Evolutionary conservation across 2,329 filamentous ascomycete species (phyloP).

Genomic region (Xylariaceae sp.): DNA sequence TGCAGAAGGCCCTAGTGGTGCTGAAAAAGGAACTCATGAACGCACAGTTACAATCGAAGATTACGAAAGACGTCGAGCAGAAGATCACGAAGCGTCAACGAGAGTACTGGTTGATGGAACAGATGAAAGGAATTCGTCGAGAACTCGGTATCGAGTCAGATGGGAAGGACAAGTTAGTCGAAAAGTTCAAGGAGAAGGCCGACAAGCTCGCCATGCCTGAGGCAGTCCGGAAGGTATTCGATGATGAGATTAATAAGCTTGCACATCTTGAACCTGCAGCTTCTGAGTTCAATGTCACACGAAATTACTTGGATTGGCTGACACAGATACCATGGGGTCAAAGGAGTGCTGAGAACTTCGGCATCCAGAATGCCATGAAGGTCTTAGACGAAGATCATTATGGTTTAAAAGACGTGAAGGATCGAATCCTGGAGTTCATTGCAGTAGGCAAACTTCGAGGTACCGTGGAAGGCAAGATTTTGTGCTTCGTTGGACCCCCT

Average conservation of each 20-base stretch:
- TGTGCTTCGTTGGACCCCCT: slow-evolving; percentile 96
- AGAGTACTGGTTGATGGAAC: slow-evolving; percentile 99
- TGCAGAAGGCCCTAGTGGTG: slow-evolving; percentile 89
- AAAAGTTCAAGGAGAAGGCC: slow-evolving; percentile 96
- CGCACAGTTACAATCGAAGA: slow-evolving; percentile 94
- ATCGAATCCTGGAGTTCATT: slow-evolving; percentile 97
- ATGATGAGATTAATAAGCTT: slow-evolving; percentile 97
- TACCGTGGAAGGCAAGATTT: slow-evolving; percentile 96
- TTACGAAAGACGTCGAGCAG: slow-evolving; percentile 94
- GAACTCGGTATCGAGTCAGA: slow-evolving; percentile 97
- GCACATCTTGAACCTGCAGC: slow-evolving; percentile 93
- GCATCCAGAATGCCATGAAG: slow-evolving; percentile 85
- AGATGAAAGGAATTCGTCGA: slow-evolving; percentile 97
- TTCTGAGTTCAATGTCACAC: slow-evolving; percentile 97
- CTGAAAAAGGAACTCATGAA: slow-evolving; percentile 99
- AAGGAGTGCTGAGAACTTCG: slow-evolving; percentile 94
- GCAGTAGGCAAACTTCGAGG: slow-evolving; percentile 96
- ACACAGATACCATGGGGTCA: slow-evolving; percentile 98
- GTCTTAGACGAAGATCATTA: slow-evolving; percentile 97
- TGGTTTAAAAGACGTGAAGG: slow-evolving; percentile 96
- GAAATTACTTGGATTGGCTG: slow-evolving; percentile 98
- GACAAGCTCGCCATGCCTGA: slow-evolving; percentile 96
- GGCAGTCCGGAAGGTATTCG: slow-evolving; percentile 94
- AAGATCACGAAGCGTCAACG: slow-evolving; percentile 97
- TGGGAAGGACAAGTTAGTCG: slow-evolving; percentile 96